phyloP scores from a whole-genome alignment of 352 stramenopile species.

The Pythium chondricola region DNA sequence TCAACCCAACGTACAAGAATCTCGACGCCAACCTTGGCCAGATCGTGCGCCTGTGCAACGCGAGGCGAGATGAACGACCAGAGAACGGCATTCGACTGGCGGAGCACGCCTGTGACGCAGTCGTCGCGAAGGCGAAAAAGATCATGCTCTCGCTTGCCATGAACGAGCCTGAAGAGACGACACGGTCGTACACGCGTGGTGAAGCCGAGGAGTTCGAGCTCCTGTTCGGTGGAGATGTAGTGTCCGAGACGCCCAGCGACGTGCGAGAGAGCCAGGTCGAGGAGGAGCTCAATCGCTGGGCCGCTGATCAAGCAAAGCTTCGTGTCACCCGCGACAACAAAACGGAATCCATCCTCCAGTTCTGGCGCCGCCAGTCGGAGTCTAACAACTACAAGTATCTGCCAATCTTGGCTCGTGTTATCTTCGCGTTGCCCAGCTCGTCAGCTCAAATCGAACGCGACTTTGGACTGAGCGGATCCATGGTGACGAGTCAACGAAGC shows the following conservation, averaged over 20 bases:
- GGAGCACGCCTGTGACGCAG: not conserved
- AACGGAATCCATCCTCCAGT: not conserved
- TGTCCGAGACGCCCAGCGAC: not conserved
- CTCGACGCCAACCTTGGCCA: not conserved
- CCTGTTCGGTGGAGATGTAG: not conserved
- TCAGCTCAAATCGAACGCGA: conserved; percentile 12
- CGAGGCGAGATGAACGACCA: not conserved
- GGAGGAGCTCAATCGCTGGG: conserved; percentile 6
- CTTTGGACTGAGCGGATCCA: not conserved
- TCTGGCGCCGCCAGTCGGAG: conserved; percentile 1
- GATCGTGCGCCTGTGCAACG: not conserved
- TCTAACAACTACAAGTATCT: not conserved
- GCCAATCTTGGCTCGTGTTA: not conserved
- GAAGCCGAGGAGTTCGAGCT: not conserved
- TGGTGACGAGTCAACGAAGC: not conserved
- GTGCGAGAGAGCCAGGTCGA: conserved; percentile 3
- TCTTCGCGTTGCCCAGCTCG: conserved; percentile 4
- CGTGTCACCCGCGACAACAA: not conserved
- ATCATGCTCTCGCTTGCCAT: not conserved
- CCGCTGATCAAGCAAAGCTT: not conserved
- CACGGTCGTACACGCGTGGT: not conserved
- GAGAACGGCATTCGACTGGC: not conserved
- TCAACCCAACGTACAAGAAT: conserved; percentile 6
- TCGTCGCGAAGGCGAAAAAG: not conserved
- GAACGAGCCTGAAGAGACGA: not conserved